Evolutionary conservation across 1,139 yeast genomes (phyloP).

Genomic region (Candida labiduridarum): DNA sequence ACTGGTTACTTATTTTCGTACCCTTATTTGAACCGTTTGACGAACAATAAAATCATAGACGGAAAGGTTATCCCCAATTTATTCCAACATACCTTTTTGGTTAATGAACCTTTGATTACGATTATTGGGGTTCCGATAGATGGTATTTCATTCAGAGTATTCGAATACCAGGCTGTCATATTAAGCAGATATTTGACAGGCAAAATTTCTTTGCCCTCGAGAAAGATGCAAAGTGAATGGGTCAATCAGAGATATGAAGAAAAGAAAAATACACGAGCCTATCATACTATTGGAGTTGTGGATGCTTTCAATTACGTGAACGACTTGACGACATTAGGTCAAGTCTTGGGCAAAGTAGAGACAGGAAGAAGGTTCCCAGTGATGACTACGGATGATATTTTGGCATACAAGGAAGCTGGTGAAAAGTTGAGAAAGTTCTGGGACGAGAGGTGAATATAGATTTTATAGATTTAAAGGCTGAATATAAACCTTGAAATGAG

Average conservation of each 20-base stretch:
- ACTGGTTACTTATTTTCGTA: conserved; percentile 49
- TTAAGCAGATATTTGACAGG: conserved; percentile 39
- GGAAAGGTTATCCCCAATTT: conserved; percentile 33
- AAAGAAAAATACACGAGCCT: conserved; percentile 38
- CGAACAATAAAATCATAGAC: conserved; percentile 27
- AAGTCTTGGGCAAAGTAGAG: conserved; percentile 19
- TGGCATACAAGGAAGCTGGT: conserved; percentile 22
- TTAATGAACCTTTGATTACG: conserved; percentile 38
- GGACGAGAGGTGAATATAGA: conserved; percentile 13
- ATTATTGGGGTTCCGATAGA: conserved; percentile 47
- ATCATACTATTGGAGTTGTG: conserved; percentile 40
- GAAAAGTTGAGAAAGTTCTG: conserved; percentile 20
- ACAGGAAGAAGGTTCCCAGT: conserved; percentile 39
- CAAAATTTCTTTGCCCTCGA: conserved; percentile 30
- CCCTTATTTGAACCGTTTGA: conserved; percentile 38
- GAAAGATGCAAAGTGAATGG: conserved; percentile 35
- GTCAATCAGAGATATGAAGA: conserved; percentile 23
- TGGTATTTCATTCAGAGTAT: conserved; percentile 41
- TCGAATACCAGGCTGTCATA: conserved; percentile 45
- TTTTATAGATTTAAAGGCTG: neutral
- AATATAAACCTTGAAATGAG: neutral
- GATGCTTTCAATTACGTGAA: conserved; percentile 26
- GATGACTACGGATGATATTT: conserved; percentile 28
- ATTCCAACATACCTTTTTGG: conserved; percentile 42
- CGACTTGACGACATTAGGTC: conserved; percentile 30